A percentile compares a stretch with the other conserved stretches of the same genome.
These are phyloP conservation scores for Thalia dealbata DNA, from an alignment of 176 grass and related monocot species.

Conservation along the genomic window DNA sequence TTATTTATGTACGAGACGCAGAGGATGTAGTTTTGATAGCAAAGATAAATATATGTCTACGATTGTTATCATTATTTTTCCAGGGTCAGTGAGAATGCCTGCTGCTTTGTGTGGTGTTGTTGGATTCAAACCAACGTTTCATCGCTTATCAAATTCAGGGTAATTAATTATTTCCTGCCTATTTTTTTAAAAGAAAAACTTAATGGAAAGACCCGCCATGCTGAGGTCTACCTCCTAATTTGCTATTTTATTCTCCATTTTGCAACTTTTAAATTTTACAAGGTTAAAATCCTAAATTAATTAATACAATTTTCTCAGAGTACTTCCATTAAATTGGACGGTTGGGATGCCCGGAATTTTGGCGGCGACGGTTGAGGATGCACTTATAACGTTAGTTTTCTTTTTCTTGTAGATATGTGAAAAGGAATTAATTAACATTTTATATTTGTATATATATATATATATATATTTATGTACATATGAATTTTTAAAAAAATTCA, in stretches of 20 bases:
- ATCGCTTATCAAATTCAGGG: slow-evolving; percentile 67
- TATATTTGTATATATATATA: neutral
- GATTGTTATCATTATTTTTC: neutral
- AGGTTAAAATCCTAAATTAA: neutral
- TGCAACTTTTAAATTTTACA: no score
- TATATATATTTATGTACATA: neutral
- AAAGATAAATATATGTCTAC: neutral
- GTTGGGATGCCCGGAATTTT: slow-evolving; percentile 85
- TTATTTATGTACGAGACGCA: no score
- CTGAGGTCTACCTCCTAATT: no score
- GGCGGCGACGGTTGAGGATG: slow-evolving; percentile 69
- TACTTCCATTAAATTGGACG: slow-evolving; percentile 88
- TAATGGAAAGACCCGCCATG: no score
- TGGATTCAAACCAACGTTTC: slow-evolving; percentile 74
- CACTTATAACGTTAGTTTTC: slow-evolving; percentile 47
- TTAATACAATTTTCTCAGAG: slow-evolving; percentile 30
- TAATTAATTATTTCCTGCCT: neutral
- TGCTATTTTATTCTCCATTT: neutral
- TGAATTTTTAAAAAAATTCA: no score
- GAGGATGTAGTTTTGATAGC: no score
- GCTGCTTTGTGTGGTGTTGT: slow-evolving; percentile 74
- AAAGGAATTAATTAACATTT: no score
- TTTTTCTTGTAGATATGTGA: neutral
- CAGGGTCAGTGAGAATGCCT: slow-evolving; percentile 82
- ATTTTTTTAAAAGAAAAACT: no score